phyloP scores from a whole-genome alignment of 2,329 filamentous ascomycete species.

The Aspergillus fischeri region DNA sequence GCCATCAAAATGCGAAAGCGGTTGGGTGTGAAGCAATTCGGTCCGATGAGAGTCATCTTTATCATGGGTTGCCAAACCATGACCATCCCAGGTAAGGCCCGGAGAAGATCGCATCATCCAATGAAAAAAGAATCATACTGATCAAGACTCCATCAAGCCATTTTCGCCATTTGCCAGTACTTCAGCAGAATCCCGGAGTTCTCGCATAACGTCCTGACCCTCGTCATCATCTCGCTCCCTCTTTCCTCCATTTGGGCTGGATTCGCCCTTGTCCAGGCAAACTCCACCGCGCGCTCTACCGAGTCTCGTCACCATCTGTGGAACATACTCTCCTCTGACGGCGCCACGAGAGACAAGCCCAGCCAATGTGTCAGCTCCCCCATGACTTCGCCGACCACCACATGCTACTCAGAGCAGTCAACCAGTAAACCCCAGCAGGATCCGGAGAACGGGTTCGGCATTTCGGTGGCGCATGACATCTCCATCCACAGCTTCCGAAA shows the following conservation, averaged over 20 bases:
- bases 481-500: conserved; percentile 19
- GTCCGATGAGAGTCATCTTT: conserved; percentile 63
- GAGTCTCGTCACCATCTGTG: conserved; percentile 24
- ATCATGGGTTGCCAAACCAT: conserved; percentile 66
- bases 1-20: conserved; percentile 54
- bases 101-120: conserved; percentile 6
- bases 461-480: conserved; percentile 29
- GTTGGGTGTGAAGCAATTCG: conserved; percentile 58
- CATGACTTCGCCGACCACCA: conserved; percentile 17
- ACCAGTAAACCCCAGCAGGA: conserved; percentile 15
- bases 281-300: conserved; percentile 3
- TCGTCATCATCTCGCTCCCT: conserved; percentile 61
- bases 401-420: conserved; percentile 25
- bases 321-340: conserved; percentile 21
- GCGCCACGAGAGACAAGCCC: conserved; percentile 10
- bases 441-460: conserved; percentile 17
- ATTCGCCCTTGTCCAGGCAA: conserved; percentile 27
- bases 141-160: conserved; percentile 38
- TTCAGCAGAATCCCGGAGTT: conserved; percentile 49
- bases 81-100: conserved; percentile 54
- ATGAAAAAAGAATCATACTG: conserved; percentile 4
- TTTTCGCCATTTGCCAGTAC: conserved; percentile 59
- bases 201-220: conserved; percentile 52
- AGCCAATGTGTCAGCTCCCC: conserved; percentile 8
- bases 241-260: conserved; percentile 64